Evolutionary conservation across 257 asterid genomes (phyloP), one percentile per base, ranked within the genome.

Genomic region (Apocynum venetum): DNA sequence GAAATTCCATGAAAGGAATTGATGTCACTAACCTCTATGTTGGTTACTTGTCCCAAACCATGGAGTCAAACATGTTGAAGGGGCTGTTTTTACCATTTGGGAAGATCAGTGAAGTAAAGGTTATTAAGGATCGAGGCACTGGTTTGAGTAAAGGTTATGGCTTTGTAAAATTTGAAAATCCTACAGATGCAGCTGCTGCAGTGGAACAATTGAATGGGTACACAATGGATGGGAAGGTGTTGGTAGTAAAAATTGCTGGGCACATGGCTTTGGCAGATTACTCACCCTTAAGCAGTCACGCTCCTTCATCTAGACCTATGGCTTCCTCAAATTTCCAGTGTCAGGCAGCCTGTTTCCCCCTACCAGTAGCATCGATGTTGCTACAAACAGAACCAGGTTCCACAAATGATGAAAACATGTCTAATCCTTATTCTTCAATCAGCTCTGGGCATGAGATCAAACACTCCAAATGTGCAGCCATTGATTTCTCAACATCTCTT

Each of bases 81-180:
- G 83, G 80, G 64, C 72, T 85, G 44, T 85, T 85, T 80, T 75
- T 76, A 12, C 86, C 84, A 41, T 82, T 85, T 31, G 88, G 88
- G 47, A 78, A 73, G 53, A 78, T 85, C 3, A 48, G 47, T n/a
- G 81, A 40, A 10, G 73, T 85, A 6, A 61, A 76, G 63, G 83
- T 85, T 14, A 61, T 80, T 43, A 78, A 60, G 79, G 83, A 85
- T 77, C 78, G 48, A 51, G n/a, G 49, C n/a, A 71, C 85, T 57
- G 88, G 85, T 48, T 65, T 78, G 74, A 80, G 80, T 73, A 85
- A 78, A 78, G 86, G 88, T 47, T 82, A 77, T 35, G 88, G 88
- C 17, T 85, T 85, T 74, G 83, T 85, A 14, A 78, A 78, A 70
- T 85, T 77, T 36, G 80, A 81, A 20, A 53, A 75, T 68, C 51